Conservation (phyloP, 2,329 filamentous ascomycete genomes). For the Aureobasidium sp. region DNA sequence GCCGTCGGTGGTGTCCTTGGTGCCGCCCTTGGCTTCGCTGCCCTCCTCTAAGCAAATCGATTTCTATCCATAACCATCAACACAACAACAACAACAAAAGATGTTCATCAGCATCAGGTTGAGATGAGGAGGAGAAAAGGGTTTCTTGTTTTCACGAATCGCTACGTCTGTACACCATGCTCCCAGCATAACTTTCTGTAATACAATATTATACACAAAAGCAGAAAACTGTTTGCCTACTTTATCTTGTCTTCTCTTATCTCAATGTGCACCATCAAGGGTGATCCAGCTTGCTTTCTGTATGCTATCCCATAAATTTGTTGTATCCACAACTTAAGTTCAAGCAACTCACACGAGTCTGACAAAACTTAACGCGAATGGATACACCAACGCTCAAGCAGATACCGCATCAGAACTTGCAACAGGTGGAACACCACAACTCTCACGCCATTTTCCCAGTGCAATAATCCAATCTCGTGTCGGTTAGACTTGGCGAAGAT, state of each 20-base stretch:
- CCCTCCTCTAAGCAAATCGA: slow-evolving; percentile 11
- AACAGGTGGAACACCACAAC: no score
- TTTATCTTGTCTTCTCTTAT: not conserved
- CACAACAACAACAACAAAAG: not conserved
- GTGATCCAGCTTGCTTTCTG: no score
- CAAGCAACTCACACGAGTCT: no score
- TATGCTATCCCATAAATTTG: not conserved
- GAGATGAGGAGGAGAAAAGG: slow-evolving; percentile 1
- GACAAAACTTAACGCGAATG: no score
- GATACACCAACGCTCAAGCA: no score
- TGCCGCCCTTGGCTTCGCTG: slow-evolving; percentile 16
- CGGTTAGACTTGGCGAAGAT: no score
- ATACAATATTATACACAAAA: not conserved
- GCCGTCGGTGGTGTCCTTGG: slow-evolving; percentile 12
- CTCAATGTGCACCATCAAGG: not conserved
- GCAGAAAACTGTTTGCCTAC: not conserved
- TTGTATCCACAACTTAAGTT: no score
- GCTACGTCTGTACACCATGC: slow-evolving; percentile 4
- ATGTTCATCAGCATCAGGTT: not conserved
- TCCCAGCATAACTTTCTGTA: slow-evolving; percentile 5
- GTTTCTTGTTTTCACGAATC: slow-evolving; percentile 3
- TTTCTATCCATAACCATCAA: not conserved
- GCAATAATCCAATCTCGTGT: no score
- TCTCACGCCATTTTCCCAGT: no score
- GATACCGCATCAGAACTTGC: no score